phyloP scores from a whole-genome alignment of 2,329 filamentous ascomycete species.

The Ophiosphaerella korrae region DNA sequence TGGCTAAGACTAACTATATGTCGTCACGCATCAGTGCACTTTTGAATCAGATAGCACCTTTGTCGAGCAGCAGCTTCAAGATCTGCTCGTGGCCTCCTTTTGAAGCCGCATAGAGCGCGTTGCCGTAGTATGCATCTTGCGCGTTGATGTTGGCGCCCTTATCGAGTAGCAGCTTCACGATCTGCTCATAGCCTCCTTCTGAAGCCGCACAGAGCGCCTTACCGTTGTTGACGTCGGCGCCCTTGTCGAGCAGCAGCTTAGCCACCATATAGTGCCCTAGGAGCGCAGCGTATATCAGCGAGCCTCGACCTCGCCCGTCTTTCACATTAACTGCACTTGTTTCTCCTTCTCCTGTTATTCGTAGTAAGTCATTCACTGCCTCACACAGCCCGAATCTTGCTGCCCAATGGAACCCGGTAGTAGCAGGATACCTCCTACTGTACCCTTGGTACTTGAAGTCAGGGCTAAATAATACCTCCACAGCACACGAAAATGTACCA shows the following conservation, averaged over 20 bases:
- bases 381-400: not conserved
- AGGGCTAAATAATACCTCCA: slow-evolving; percentile 5
- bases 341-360: not conserved
- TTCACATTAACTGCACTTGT: slow-evolving; percentile 3
- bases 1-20: too few species aligned
- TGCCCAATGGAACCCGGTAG: slow-evolving; percentile 2
- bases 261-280: slow-evolving; percentile 1
- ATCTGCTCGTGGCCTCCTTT: too few species aligned
- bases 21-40: too few species aligned
- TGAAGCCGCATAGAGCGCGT: too few species aligned
- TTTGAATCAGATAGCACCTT: too few species aligned
- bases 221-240: not conserved
- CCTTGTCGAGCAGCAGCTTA: slow-evolving; percentile 6
- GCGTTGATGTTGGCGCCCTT: too few species aligned
- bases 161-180: too few species aligned
- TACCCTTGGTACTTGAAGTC: slow-evolving; percentile 1
- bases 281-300: slow-evolving; percentile 3
- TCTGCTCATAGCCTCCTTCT: too few species aligned
- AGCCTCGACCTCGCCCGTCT: not conserved
- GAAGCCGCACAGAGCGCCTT: too few species aligned
- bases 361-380: not conserved
- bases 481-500: slow-evolving; percentile 5
- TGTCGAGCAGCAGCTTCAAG: too few species aligned
- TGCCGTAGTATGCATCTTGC: too few species aligned
- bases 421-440: not conserved